These are phyloP conservation scores for Aspergillus luchuensis DNA, from an alignment of 2,329 filamentous ascomycete genomes.

Conservation along the genomic window DNA sequence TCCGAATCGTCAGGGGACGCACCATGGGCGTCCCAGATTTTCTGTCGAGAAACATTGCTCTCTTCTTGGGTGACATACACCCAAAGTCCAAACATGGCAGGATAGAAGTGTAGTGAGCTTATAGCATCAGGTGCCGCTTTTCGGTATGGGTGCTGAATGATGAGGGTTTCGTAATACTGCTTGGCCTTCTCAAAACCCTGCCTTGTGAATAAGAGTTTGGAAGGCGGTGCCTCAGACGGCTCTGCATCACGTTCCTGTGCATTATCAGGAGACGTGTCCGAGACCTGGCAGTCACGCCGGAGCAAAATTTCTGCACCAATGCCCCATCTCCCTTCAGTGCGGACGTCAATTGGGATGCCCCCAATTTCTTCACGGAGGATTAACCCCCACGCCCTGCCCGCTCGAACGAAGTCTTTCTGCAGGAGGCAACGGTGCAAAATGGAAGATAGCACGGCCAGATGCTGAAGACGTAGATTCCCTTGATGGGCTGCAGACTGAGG, in stretches of 20 bases:
- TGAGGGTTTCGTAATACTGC: slow-evolving; percentile 75
- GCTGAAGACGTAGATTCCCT: slow-evolving; percentile 48
- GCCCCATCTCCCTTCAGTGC: slow-evolving; percentile 72
- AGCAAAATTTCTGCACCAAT: slow-evolving; percentile 83
- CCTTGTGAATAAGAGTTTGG: slow-evolving; percentile 42
- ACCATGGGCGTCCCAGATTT: slow-evolving; percentile 33
- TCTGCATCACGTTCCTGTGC: slow-evolving; percentile 2
- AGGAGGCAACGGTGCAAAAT: slow-evolving; percentile 73
- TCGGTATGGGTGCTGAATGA: slow-evolving; percentile 74
- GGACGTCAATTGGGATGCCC: slow-evolving; percentile 66
- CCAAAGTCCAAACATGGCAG: slow-evolving; percentile 78
- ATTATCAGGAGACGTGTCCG: slow-evolving; percentile 14
- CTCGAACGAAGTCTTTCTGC: slow-evolving; percentile 69
- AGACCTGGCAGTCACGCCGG: slow-evolving; percentile 48
- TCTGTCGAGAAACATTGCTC: slow-evolving; percentile 51
- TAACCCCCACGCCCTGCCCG: slow-evolving; percentile 73
- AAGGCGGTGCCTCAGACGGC: slow-evolving; percentile 1
- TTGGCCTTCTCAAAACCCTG: slow-evolving; percentile 60
- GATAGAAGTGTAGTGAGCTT: slow-evolving; percentile 76
- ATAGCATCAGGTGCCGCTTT: slow-evolving; percentile 59
- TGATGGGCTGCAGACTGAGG: slow-evolving; percentile 35
- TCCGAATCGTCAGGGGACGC: slow-evolving; percentile 32
- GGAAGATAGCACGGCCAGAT: slow-evolving; percentile 68
- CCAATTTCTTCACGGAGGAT: slow-evolving; percentile 64
- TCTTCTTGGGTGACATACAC: slow-evolving; percentile 72